Evolutionary conservation across 495 filamentous ascomycete genomes (phyloP).

Genomic region (Penicillium steckii): DNA sequence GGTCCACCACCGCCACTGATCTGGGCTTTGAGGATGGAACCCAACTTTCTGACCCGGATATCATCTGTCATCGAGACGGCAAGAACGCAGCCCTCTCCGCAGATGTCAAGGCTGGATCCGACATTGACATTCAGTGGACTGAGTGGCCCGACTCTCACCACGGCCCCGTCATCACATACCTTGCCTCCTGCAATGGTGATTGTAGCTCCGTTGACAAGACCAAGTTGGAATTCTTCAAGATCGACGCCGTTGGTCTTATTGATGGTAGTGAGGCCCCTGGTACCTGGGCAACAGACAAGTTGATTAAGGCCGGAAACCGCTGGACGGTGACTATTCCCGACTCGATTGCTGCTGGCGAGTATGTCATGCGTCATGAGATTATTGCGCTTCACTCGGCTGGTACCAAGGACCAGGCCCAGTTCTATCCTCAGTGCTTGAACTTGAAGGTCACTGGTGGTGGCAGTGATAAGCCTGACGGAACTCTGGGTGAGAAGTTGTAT

Average conservation of each 20-base stretch:
- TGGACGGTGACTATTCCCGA: constrained; percentile 69
- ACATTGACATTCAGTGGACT: constrained; percentile 63
- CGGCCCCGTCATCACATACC: constrained; percentile 72
- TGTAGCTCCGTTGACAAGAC: constrained; percentile 66
- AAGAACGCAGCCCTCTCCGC: constrained; percentile 52
- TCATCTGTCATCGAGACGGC: constrained; percentile 67
- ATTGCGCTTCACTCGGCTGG: constrained; percentile 72
- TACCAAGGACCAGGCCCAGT: constrained; percentile 68
- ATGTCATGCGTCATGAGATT: constrained; percentile 78
- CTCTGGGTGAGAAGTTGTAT: constrained; percentile 62
- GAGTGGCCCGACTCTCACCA: constrained; percentile 66
- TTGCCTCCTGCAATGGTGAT: constrained; percentile 70
- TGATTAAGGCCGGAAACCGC: constrained; percentile 66
- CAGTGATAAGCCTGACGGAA: constrained; percentile 54
- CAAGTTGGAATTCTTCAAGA: constrained; percentile 73
- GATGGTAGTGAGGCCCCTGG: constrained; percentile 48
- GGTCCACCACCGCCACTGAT: constrained; percentile 54
- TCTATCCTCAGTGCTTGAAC: constrained; percentile 79
- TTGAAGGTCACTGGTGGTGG: constrained; percentile 67
- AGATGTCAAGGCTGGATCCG: constrained; percentile 53
- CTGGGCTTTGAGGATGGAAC: constrained; percentile 57
- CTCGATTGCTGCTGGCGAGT: constrained; percentile 64
- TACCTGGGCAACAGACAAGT: constrained; percentile 65
- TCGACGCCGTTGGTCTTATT: constrained; percentile 61
- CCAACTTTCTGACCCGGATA: constrained; percentile 51